A percentile compares a stretch with the other conserved stretches of the same genome.
Conservation (phyloP, 2,329 filamentous ascomycete species). For the Moelleriella libera region DNA sequence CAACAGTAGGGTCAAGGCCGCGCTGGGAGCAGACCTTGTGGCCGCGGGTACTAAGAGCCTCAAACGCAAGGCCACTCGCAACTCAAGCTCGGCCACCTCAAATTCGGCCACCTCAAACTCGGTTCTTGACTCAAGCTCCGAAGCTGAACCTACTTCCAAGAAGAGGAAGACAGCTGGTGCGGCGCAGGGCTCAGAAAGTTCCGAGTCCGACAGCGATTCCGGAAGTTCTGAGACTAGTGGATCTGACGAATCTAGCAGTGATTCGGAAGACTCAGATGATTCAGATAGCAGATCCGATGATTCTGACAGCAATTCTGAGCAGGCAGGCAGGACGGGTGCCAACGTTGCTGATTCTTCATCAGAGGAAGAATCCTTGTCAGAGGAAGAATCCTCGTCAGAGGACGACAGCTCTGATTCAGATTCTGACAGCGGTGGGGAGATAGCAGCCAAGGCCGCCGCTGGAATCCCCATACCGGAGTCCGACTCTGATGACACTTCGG, state of each 20-base stretch:
- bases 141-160: conserved; percentile 35
- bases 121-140: conserved; percentile 26
- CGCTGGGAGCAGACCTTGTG: conserved; percentile 8
- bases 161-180: conserved; percentile 28
- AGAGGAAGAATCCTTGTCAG: background rate
- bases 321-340: no score
- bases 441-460: background rate
- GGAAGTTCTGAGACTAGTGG: conserved; percentile 5
- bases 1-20: conserved; percentile 12
- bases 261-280: background rate
- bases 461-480: background rate
- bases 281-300: background rate
- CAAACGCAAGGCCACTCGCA: conserved; percentile 25
- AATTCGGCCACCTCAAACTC: conserved; percentile 19
- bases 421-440: conserved; percentile 13
- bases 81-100: conserved; percentile 13
- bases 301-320: no score
- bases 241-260: conserved; percentile 2
- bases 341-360: background rate
- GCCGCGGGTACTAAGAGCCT: conserved; percentile 13
- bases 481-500: conserved; percentile 8
- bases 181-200: background rate
- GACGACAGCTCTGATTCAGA: conserved; percentile 12
- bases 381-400: background rate
- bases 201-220: conserved; percentile 3